Evolutionary conservation across 352 stramenopile genomes (phyloP).

Genomic region (Elongisporangium anandrum): DNA sequence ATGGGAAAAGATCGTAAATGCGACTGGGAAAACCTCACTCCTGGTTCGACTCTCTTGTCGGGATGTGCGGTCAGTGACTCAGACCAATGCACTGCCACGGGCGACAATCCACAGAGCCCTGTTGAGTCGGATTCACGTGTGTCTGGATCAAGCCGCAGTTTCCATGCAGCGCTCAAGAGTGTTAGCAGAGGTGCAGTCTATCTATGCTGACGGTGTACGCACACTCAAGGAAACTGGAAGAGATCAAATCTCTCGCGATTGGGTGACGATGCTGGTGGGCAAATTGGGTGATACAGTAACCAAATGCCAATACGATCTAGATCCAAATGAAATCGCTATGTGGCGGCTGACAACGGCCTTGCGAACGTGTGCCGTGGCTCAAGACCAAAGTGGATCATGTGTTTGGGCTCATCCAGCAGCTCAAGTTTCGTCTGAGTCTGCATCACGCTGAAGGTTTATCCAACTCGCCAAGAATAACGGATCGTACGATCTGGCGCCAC

Average conservation of each 20-base stretch:
- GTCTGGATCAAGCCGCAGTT: too few species aligned
- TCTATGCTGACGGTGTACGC: slow-evolving; percentile 19
- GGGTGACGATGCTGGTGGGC: slow-evolving; percentile 16
- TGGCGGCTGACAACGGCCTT: slow-evolving; percentile 17
- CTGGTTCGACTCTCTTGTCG: too few species aligned
- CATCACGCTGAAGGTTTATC: slow-evolving; percentile 19
- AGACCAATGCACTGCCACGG: too few species aligned
- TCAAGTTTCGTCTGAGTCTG: slow-evolving; percentile 17
- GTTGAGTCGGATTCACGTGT: too few species aligned
- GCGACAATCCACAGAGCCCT: too few species aligned
- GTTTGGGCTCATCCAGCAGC: slow-evolving; percentile 10
- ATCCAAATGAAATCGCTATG: slow-evolving; percentile 14
- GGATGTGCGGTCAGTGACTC: too few species aligned
- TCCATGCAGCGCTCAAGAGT: too few species aligned
- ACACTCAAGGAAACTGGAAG: slow-evolving; percentile 5
- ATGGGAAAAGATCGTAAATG: too few species aligned
- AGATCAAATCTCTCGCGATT: slow-evolving; percentile 17
- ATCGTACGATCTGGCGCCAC: slow-evolving; percentile 10
- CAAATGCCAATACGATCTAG: slow-evolving; percentile 12
- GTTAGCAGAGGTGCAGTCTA: slow-evolving; percentile 12
- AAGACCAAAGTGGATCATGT: slow-evolving; percentile 10
- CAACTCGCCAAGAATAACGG: slow-evolving; percentile 12
- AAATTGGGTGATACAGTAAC: slow-evolving; percentile 13
- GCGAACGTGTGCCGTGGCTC: slow-evolving; percentile 4
- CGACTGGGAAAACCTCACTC: too few species aligned